phyloP scores from a whole-genome alignment of 441 rosid species.

The Populus hybrid region DNA sequence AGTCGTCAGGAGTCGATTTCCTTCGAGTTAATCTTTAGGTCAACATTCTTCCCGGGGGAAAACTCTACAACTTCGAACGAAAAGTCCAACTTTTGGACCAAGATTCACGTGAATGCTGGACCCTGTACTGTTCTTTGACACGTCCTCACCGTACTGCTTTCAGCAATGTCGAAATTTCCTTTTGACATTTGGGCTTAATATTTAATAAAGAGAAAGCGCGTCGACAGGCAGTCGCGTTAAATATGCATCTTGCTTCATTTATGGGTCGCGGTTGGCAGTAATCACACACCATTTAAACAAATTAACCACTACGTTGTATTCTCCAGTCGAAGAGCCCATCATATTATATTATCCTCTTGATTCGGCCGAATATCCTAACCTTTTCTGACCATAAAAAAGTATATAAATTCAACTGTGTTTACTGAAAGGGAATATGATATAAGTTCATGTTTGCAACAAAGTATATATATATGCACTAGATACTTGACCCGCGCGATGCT shows the following conservation, averaged over 20 bases:
- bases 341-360: too few species aligned
- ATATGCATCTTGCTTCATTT: slow-evolving; percentile 10
- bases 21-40: background rate
- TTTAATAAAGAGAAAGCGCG: slow-evolving; percentile 34
- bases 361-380: too few species aligned
- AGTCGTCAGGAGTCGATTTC: background rate
- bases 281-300: background rate
- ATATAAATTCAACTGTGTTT: too few species aligned
- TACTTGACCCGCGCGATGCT: too few species aligned
- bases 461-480: too few species aligned
- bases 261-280: slow-evolving; percentile 5
- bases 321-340: too few species aligned
- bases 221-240: slow-evolving; percentile 37
- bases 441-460: too few species aligned
- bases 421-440: too few species aligned
- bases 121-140: background rate
- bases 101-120: background rate
- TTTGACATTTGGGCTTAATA: background rate
- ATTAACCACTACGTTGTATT: background rate
- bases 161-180: background rate
- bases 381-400: too few species aligned
- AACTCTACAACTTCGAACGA: background rate
- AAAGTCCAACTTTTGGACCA: background rate
- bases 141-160: background rate
- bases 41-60: background rate